Conservation (phyloP, 2,329 filamentous ascomycete genomes). For the Erysiphe pulchra region DNA sequence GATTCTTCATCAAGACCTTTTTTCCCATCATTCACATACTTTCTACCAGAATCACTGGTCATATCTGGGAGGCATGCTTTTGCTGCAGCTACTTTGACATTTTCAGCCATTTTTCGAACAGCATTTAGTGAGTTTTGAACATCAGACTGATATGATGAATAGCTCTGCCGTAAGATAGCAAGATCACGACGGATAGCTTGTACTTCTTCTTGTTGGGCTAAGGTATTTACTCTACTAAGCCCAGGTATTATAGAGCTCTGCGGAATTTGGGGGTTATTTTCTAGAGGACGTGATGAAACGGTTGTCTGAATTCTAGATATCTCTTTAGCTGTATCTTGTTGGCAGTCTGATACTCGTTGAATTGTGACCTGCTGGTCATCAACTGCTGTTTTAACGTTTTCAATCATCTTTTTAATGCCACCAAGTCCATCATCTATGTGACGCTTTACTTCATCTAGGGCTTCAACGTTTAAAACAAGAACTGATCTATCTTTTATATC, state of each 20-base stretch:
- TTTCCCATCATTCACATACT: slow-evolving; percentile 66
- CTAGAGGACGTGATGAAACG: slow-evolving; percentile 8
- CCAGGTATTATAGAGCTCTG: slow-evolving; percentile 9
- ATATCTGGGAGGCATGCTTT: slow-evolving; percentile 46
- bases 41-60: slow-evolving; percentile 55
- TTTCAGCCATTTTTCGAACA: slow-evolving; percentile 56
- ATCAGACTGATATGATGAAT: slow-evolving; percentile 72
- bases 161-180: slow-evolving; percentile 77
- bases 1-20: slow-evolving; percentile 71
- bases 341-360: slow-evolving; percentile 68
- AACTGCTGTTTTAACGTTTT: slow-evolving; percentile 60
- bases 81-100: slow-evolving; percentile 51
- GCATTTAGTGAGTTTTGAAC: slow-evolving; percentile 68
- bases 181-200: slow-evolving; percentile 68
- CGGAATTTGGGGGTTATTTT: slow-evolving; percentile 1
- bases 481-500: slow-evolving; percentile 92
- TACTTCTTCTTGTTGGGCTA: slow-evolving; percentile 47
- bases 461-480: slow-evolving; percentile 80
- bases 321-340: slow-evolving; percentile 72
- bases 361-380: slow-evolving; percentile 63
- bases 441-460: slow-evolving; percentile 81
- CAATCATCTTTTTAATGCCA: slow-evolving; percentile 56
- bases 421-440: slow-evolving; percentile 86
- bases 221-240: slow-evolving; percentile 13
- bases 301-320: slow-evolving; percentile 28